Conservation (phyloP, 169 alveolate genomes). For the Theileria equi region DNA sequence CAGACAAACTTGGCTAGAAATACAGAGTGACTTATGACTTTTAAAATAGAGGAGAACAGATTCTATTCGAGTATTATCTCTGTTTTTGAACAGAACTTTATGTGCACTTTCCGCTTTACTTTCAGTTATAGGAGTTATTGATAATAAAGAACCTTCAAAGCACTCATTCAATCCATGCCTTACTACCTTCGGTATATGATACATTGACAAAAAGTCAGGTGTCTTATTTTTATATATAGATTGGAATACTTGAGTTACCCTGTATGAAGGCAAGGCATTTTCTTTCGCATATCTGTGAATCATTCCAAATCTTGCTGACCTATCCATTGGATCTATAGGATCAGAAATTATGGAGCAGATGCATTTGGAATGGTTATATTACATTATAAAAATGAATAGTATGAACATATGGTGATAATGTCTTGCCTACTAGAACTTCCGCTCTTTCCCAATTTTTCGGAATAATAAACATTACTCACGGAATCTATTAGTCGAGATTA, state of each 20-base stretch:
- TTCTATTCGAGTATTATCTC: slow-evolving; percentile 79
- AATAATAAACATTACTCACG: too few species aligned
- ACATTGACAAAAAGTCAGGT: slow-evolving; percentile 59
- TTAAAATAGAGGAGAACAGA: slow-evolving; percentile 77
- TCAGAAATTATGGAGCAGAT: too few species aligned
- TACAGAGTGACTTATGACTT: slow-evolving; percentile 79
- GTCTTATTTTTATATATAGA: slow-evolving; percentile 68
- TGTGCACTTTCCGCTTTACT: slow-evolving; percentile 73
- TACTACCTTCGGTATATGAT: slow-evolving; percentile 66
- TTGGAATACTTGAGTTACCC: slow-evolving; percentile 65
- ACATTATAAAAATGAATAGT: too few species aligned
- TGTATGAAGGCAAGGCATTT: slow-evolving; percentile 48
- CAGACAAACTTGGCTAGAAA: slow-evolving; percentile 75
- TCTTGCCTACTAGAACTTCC: too few species aligned
- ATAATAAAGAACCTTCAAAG: slow-evolving; percentile 58
- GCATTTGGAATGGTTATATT: too few species aligned
- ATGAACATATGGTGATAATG: too few species aligned
- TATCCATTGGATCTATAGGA: slow-evolving; percentile 35
- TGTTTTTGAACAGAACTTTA: slow-evolving; percentile 75
- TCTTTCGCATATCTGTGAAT: slow-evolving; percentile 23
- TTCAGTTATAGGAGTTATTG: slow-evolving; percentile 63
- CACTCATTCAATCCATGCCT: slow-evolving; percentile 61
- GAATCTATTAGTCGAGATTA: too few species aligned
- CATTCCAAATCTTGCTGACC: slow-evolving; percentile 44
- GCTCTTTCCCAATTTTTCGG: too few species aligned